A percentile compares a stretch with the other conserved stretches of the same genome.
Evolutionary conservation across 768 basidiomycete species (phyloP).

Genomic region (Pluteus cervinus): DNA sequence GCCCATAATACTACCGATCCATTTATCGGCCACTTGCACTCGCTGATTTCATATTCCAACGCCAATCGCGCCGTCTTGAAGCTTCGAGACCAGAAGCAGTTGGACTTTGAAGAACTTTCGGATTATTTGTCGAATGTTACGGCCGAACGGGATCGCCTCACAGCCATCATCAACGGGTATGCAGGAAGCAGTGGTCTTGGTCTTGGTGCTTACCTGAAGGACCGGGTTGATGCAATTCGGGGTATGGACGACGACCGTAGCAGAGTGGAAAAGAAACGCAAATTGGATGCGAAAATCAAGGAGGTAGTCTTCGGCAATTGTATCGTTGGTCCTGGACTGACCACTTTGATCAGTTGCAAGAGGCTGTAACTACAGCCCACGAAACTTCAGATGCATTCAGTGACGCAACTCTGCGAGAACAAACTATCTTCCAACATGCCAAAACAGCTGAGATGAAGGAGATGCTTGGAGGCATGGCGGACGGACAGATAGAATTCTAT

Average conservation of each 20-base stretch:
- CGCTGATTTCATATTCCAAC: slow-evolving; percentile 88
- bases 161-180: slow-evolving; percentile 86
- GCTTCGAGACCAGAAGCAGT: slow-evolving; percentile 95
- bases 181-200: slow-evolving; percentile 82
- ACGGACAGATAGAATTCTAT: slow-evolving; percentile 95
- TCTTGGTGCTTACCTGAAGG: slow-evolving; percentile 83
- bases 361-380: slow-evolving; percentile 91
- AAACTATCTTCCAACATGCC: slow-evolving; percentile 80
- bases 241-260: slow-evolving; percentile 92
- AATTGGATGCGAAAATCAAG: slow-evolving; percentile 91
- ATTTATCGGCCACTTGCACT: slow-evolving; percentile 85
- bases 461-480: slow-evolving; percentile 81
- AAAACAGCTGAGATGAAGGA: slow-evolving; percentile 98
- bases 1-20: slow-evolving; percentile 91
- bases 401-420: slow-evolving; percentile 89
- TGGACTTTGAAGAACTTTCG: slow-evolving; percentile 96
- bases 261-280: slow-evolving; percentile 88
- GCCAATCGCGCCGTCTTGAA: slow-evolving; percentile 92
- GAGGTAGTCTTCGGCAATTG: slow-evolving; percentile 51
- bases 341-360: slow-evolving; percentile 65
- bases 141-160: slow-evolving; percentile 85
- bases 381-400: slow-evolving; percentile 97
- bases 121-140: slow-evolving; percentile 93
- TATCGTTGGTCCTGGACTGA: slow-evolving; percentile 7
- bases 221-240: slow-evolving; percentile 85